Conservation (phyloP, 306 rosid genomes). For the Crotalaria pallida region DNA sequence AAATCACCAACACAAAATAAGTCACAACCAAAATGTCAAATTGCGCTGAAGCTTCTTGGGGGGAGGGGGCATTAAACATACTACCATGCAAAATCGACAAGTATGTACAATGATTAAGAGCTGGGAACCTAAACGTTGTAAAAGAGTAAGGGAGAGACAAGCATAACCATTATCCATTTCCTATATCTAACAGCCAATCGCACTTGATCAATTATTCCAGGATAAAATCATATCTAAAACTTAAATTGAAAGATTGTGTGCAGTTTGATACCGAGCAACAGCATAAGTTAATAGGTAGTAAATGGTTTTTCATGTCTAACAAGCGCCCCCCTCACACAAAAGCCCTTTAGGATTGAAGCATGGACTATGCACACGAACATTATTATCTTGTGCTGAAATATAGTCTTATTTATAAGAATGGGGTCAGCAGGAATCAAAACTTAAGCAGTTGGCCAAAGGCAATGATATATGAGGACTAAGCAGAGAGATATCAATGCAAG, state of each 20-base stretch:
- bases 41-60: not conserved
- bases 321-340: not conserved
- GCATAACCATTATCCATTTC: not conserved
- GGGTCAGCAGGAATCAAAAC: not conserved
- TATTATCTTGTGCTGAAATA: not conserved
- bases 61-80: not conserved
- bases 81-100: not conserved
- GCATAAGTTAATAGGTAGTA: not conserved
- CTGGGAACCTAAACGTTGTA: not conserved
- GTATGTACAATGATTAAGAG: not conserved
- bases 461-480: not conserved
- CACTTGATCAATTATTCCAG: not conserved
- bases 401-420: not conserved
- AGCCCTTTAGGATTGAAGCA: not conserved
- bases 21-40: constrained; percentile 14
- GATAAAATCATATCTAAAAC: not conserved
- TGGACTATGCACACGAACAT: not conserved
- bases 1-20: constrained; percentile 15
- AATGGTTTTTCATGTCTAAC: not conserved
- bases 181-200: not conserved
- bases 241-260: not conserved
- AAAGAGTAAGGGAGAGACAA: not conserved
- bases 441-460: not conserved
- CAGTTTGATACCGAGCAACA: not conserved
- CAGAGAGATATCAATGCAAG: constrained; percentile 1